Evolutionary conservation across 306 rosid species (phyloP).

Genomic region (Coriaria nepalensis): DNA sequence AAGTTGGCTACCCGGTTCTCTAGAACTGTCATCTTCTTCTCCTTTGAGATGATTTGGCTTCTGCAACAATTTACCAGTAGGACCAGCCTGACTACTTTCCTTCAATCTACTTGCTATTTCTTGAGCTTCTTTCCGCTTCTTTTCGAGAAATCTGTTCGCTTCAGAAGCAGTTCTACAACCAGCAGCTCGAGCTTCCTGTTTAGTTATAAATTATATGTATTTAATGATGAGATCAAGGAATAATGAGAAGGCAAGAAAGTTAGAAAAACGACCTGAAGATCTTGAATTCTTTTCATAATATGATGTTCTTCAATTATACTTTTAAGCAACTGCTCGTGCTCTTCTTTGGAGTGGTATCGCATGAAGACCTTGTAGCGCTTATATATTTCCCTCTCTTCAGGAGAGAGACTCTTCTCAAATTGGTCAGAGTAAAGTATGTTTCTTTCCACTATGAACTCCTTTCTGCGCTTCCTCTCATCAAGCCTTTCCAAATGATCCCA

Average conservation of each 20-base stretch:
- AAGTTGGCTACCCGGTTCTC: slow-evolving; percentile 12
- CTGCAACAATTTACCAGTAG: slow-evolving; percentile 25
- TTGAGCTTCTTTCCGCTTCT: slow-evolving; percentile 42
- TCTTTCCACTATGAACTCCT: slow-evolving; percentile 60
- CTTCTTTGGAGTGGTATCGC: slow-evolving; percentile 71
- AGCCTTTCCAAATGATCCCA: slow-evolving; percentile 49
- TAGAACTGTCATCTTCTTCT: slow-evolving; percentile 36
- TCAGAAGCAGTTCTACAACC: slow-evolving; percentile 60
- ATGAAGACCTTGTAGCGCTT: slow-evolving; percentile 52
- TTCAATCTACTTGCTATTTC: slow-evolving; percentile 20
- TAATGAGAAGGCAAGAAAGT: neutral
- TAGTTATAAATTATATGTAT: slow-evolving; percentile 7
- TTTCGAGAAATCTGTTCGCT: slow-evolving; percentile 38
- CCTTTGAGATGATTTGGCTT: slow-evolving; percentile 27
- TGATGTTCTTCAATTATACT: slow-evolving; percentile 61
- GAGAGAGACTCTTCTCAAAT: slow-evolving; percentile 46
- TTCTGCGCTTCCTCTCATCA: slow-evolving; percentile 79
- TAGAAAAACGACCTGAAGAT: slow-evolving; percentile 51
- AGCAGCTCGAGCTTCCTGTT: slow-evolving; percentile 68
- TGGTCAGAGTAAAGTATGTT: slow-evolving; percentile 65
- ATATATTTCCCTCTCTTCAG: slow-evolving; percentile 61
- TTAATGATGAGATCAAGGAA: slow-evolving; percentile 3
- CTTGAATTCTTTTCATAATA: slow-evolving; percentile 51
- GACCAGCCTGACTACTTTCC: slow-evolving; percentile 42
- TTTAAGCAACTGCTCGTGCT: slow-evolving; percentile 49